A percentile compares a stretch with the other conserved stretches of the same genome.
Evolutionary conservation across 768 basidiomycete species (phyloP).

Genomic region (Macrocybe gigantea): DNA sequence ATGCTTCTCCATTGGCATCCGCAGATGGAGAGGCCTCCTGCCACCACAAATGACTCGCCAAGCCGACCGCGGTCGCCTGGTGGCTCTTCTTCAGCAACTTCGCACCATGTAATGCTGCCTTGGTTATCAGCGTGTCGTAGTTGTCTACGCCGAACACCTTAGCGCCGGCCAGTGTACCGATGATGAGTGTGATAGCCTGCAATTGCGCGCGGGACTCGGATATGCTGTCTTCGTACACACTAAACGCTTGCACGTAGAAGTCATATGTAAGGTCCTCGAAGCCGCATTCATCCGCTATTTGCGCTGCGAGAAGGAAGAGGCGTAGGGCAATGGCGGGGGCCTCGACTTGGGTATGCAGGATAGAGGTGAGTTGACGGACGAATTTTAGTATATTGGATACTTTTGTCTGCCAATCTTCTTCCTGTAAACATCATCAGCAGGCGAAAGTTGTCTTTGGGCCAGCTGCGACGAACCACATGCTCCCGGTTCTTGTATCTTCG

Average conservation of each 20-base stretch:
- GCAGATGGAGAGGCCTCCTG: conserved; percentile 54
- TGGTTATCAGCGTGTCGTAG: conserved; percentile 96
- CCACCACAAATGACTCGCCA: conserved; percentile 99
- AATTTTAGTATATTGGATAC: conserved; percentile 91
- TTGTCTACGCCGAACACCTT: conserved; percentile 92
- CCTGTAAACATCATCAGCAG: conserved; percentile 34
- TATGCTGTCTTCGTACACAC: conserved; percentile 96
- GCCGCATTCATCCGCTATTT: conserved; percentile 90
- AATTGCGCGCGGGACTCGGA: conserved; percentile 94
- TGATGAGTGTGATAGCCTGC: conserved; percentile 95
- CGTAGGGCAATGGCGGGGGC: conserved; percentile 89
- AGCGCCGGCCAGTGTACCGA: conserved; percentile 83
- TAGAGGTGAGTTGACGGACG: conserved; percentile 87
- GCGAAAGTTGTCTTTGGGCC: background rate
- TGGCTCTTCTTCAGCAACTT: conserved; percentile 98
- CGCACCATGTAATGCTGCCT: conserved; percentile 96
- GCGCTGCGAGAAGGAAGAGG: conserved; percentile 91
- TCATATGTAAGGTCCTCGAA: conserved; percentile 97
- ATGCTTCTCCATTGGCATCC: conserved; percentile 31
- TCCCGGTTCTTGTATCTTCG: conserved; percentile 85
- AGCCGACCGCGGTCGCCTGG: conserved; percentile 89
- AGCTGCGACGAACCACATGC: conserved; percentile 44
- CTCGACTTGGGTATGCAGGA: conserved; percentile 90
- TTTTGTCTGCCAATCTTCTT: conserved; percentile 81
- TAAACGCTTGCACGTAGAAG: conserved; percentile 96